A percentile compares a stretch with the other conserved stretches of the same genome.
phyloP scores from a whole-genome alignment of 164 flowering plant genomes.

The Annona squamosa region DNA sequence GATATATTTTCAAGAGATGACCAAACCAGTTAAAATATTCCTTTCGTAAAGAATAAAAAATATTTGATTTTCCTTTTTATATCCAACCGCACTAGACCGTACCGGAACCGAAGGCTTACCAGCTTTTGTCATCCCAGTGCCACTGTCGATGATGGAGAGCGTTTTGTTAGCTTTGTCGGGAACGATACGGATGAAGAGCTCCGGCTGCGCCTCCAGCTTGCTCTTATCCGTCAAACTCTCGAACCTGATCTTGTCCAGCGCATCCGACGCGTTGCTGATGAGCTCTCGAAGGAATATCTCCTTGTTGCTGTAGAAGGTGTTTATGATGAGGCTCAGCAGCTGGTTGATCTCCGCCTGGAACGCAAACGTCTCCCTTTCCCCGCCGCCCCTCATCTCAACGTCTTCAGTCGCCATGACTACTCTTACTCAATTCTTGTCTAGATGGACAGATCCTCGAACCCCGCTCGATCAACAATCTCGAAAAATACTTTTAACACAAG shows the following conservation, averaged over 20 bases:
- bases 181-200: conserved; percentile 13
- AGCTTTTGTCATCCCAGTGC: conserved; percentile 14
- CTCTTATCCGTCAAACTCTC: conserved; percentile 17
- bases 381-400: conserved; percentile 18
- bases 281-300: conserved; percentile 81
- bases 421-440: not conserved
- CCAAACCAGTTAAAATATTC: too few relatives aligned
- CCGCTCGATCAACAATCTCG: not conserved
- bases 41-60: too few relatives aligned
- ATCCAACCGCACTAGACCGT: too few relatives aligned
- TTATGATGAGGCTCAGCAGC: conserved; percentile 72
- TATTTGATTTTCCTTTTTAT: too few relatives aligned
- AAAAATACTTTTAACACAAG: not conserved
- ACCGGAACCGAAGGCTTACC: not conserved
- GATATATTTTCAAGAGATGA: too few relatives aligned
- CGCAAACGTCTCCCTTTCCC: conserved; percentile 51
- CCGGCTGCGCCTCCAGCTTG: conserved; percentile 18
- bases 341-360: conserved; percentile 76
- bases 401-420: conserved; percentile 4
- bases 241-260: conserved; percentile 12
- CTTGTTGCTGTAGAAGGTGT: conserved; percentile 78
- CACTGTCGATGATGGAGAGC: conserved; percentile 10
- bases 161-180: conserved; percentile 13
- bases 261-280: conserved; percentile 75
- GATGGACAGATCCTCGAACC: too few relatives aligned